Evolutionary conservation across 2,329 filamentous ascomycete genomes (phyloP), one percentile per base, ranked within the genome.

Genomic region (Diaporthe citri): DNA sequence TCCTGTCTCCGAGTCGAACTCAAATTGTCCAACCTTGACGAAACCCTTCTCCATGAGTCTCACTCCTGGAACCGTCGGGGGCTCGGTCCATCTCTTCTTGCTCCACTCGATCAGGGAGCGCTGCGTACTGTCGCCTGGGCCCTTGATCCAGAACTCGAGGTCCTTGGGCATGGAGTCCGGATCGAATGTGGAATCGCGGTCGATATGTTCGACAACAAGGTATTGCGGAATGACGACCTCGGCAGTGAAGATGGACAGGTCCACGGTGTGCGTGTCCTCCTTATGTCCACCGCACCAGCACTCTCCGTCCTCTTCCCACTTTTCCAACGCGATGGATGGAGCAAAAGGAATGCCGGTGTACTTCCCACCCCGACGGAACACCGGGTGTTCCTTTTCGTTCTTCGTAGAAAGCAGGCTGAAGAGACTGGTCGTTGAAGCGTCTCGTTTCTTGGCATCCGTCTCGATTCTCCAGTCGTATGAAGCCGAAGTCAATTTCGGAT

Each of bases 261-360:
- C 90, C 2, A 92, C 90, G 51, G 91, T 90, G 66, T 88, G 87
- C 10, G 87, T 87, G 22, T 82, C 80, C 15, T 83, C 83, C 22
- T 85, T 84, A 20, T 85, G 84, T 4, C 86, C 88, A 6, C 93
- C 92, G 82, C 96, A 98, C 94, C 95, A 98, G 83, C 95, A 97
- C 76, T 98, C 94, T 28, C 94, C 94, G 46, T 93, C 89, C 66
- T 97, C 94, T 13, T 92, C 86, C 95, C 96, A 98, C 4, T 87
- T 84, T 2, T 84, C 81, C 2, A 98, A 87, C 0, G 93, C 95
- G 0, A 87, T 82, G n/a, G 85, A 79, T 0, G 88, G 87, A 1
- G 87, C 84, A 79, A 78, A 78, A 60, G 70, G 71, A 79, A 71
- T 78, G 72, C 22, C 73, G 22, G 28, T 55, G 43, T 69, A 39